Percentiles rank a stretch among this genome's conserved stretches.
Conservation (phyloP, 192 early-diverging fungal genomes). For the Linderina pennispora region DNA sequence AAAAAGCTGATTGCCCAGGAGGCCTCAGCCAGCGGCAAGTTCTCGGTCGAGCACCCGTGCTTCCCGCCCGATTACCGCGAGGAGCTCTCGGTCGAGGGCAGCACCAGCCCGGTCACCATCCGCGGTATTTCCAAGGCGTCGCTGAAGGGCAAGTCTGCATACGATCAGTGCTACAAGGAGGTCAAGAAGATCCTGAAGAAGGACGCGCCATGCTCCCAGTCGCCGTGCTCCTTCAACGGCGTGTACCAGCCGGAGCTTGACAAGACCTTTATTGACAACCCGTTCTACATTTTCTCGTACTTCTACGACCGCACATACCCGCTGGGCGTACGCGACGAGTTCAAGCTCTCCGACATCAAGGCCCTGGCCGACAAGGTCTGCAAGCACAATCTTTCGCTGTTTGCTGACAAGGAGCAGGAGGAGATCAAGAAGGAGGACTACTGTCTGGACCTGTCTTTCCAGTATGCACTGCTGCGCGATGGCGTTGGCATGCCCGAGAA, state of each 20-base stretch:
- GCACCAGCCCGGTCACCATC: slow-evolving; percentile 33
- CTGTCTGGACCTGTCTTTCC: slow-evolving; percentile 89
- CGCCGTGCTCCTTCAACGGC: slow-evolving; percentile 87
- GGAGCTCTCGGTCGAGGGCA: slow-evolving; percentile 21
- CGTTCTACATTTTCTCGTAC: slow-evolving; percentile 93
- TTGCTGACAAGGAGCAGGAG: slow-evolving; percentile 47
- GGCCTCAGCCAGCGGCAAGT: slow-evolving; percentile 23
- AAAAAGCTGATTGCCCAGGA: slow-evolving; percentile 45
- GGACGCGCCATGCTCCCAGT: slow-evolving; percentile 48
- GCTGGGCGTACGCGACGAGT: slow-evolving; percentile 62
- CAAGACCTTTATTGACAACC: slow-evolving; percentile 59
- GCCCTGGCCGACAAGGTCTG: slow-evolving; percentile 67
- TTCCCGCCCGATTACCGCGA: slow-evolving; percentile 60
- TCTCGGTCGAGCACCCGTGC: slow-evolving; percentile 55
- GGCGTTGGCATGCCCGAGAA: slow-evolving; percentile 77
- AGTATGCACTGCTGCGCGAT: slow-evolving; percentile 71
- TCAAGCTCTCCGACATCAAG: slow-evolving; percentile 65
- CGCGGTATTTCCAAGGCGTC: slow-evolving; percentile 54
- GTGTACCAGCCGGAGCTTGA: slow-evolving; percentile 81
- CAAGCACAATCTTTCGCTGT: slow-evolving; percentile 36
- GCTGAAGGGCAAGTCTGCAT: slow-evolving; percentile 28
- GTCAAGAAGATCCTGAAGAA: slow-evolving; percentile 71
- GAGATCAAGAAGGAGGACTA: slow-evolving; percentile 55
- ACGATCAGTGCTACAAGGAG: slow-evolving; percentile 40
- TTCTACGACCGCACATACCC: slow-evolving; percentile 87